Base-by-base conservation (phyloP, 164 flowering plant species). In the Akebia trifoliata region DNA sequence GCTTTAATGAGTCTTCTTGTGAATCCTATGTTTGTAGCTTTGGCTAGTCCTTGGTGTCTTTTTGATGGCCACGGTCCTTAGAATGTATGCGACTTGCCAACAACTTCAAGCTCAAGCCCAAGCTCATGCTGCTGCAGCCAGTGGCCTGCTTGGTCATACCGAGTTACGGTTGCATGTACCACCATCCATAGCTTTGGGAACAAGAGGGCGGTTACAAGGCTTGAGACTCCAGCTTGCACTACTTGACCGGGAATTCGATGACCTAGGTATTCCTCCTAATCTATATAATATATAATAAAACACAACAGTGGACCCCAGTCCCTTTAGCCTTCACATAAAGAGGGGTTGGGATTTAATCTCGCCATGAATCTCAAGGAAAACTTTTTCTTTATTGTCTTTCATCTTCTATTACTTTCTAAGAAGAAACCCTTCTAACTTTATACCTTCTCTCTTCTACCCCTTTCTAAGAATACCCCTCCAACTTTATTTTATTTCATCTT, bases 151-250 rank as follows among this genome's bases (percentile, higher is more conserved):
- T 52, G 88, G 92, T 59, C 96, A 80, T 36, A 84, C 97, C 25
- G 97, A 94, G 66, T 66, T 94, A 72, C 81, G 87, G 44, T 68
- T 94, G 70, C 85, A 83, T 47, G n/a, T 86, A 87, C 99, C 99
- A 17, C 86, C 97, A 35, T 84, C 97, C 1, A 85, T 90, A 57
- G 85, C 95, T 4, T 74, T 94, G 63, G 94, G 95, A 57, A 80
- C 96, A 32, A 76, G 99, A 76, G 99, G 99, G 28, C 74, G 94
- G 32, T 43, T 91, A 29, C 97, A 86, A 53, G 95, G 97, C 14
- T 82, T 91, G 14, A 79, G 96, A 53, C 96, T 94, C 47, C 96
- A 94, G 76, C 97, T 94, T 74, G 97, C 99, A n/a, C 88, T 90
- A 64, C 94, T 91, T 72, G 97, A 91, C 54, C 76, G 91, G 20